Base-by-base conservation (phyloP, 306 rosid species). In the Macrotyloma uniflorum region DNA sequence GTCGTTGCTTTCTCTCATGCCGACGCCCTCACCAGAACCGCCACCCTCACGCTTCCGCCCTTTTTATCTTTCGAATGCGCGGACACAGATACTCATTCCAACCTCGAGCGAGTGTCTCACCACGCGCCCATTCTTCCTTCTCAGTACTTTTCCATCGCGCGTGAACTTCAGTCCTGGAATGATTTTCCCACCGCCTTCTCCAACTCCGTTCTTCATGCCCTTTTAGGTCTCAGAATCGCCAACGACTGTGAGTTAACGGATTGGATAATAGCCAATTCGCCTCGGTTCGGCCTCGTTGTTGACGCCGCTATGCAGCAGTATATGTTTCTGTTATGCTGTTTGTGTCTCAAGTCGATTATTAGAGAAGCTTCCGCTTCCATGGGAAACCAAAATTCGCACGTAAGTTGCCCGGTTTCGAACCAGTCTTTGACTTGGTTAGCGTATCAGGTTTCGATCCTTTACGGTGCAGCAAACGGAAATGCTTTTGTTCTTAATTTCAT, bases 261-360 rank as follows among this genome's bases (percentile, higher is more conserved):
- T 26, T 91, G 97, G 98, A 77, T 95, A 6, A 30, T 91, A n/a
- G 57, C 79, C 2, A 93, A 84, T 83, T 93, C 99, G 9, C 96
- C 97, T 53, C 82, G 82, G 64, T 86, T 82, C 55, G 98, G 98
- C 12, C 50, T 87, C 33, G 84, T 89, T 18, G 79, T 95, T 47
- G 99, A 92, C 80, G 62, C 63, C 12, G 74, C 93, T 46, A 80
- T 84, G 93, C 83, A 86, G 72, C 72, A 76, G 12, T 97, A 95
- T 76, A 81, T 95, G 67, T 61, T 75, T 57, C 72, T 81, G 63
- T 87, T 95, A 16, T 84, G 82, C 55, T 70, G 68, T 54, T 45
- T 93, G 54, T 93, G 93, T 79, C 83, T 88, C 53, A 91, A 86
- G 80, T 86, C 97, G 2, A 78, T 89, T 67, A 19, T 76, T 0